phyloP scores from a whole-genome alignment of 371 early-diverging fungal genomes.

The Zychaea mexicana region DNA sequence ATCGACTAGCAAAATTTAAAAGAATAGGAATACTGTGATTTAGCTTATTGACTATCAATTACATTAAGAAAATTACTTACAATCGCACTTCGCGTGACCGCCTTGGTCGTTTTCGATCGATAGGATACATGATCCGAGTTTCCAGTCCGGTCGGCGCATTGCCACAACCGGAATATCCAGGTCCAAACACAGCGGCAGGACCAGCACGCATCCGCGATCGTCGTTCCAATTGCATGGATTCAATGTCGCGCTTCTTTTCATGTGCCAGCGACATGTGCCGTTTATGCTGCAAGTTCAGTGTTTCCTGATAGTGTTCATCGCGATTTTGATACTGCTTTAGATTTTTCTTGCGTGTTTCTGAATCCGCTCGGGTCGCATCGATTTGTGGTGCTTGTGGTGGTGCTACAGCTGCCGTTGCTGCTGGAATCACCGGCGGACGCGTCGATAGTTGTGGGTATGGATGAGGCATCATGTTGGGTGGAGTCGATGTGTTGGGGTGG shows the following conservation, averaged over 20 bases:
- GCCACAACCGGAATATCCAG: conserved; percentile 43
- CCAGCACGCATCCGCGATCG: conserved; percentile 29
- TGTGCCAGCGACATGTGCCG: conserved; percentile 45
- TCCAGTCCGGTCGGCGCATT: conserved; percentile 25
- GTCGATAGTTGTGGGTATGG: conserved; percentile 13
- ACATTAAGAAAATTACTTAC: conserved; percentile 31
- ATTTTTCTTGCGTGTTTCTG: conserved; percentile 21
- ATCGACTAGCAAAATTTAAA: conserved; percentile 15
- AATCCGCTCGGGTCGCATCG: conserved; percentile 17
- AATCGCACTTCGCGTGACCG: conserved; percentile 29
- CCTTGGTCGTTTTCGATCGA: conserved; percentile 31
- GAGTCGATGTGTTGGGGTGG: too few species aligned
- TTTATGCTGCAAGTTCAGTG: conserved; percentile 39
- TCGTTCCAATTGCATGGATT: conserved; percentile 31
- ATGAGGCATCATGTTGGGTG: too few species aligned
- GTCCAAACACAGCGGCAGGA: conserved; percentile 33
- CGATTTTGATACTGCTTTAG: conserved; percentile 29
- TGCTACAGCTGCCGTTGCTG: conserved; percentile 2
- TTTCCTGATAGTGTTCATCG: conserved; percentile 40
- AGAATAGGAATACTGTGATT: neutral
- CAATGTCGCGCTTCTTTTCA: conserved; percentile 44
- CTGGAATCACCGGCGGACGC: conserved; percentile 14
- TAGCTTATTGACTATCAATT: too few species aligned
- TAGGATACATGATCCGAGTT: conserved; percentile 33
- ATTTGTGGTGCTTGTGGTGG: conserved; percentile 5